Evolutionary conservation across 2,329 filamentous ascomycete genomes (phyloP), one percentile per base, ranked within the genome.

Genomic region (Trichoderma koningiopsis): DNA sequence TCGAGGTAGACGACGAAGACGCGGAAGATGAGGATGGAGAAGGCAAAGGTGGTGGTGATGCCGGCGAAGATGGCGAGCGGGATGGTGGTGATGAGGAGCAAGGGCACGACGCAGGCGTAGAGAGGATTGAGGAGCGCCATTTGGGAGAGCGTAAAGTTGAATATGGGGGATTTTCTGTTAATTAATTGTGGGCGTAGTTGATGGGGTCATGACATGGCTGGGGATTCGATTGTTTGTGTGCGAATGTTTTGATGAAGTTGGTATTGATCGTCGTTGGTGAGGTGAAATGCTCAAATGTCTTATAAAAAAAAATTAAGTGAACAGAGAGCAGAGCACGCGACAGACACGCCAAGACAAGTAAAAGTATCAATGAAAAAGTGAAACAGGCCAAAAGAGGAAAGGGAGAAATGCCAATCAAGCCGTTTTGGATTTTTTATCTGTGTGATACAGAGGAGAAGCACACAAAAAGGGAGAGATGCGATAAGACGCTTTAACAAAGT

Each of bases 1-100:
- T 91, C 88, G 70, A 90, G 79, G 75, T 91, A 91, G 68, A 91
- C 85, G 63, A 90, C 75, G 57, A 86, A 80, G 29, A 89, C 85
- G 29, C 89, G 85, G 71, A 90, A 79, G 74, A 87, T 83, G 60
- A 92, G 84, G 43, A 90, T 82, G 47, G 85, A 82, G 72, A 90
- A 86, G 49, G 90, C 88, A 59, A 91, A 73, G 5, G 83, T 84
- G 67, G 89, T 88, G 37, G 90, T 92, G 72, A 91, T 79, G 71
- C 84, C 85, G 64, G 90, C 90, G 67, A 89, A 85, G 61, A 91
- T 76, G 73, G 87, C 84, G 65, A 92, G 83, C 10, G 90, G 89
- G 14, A 91, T 79, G 27, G 88, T 89, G 74, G 90, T 82, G 72
- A 90, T 72, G 74, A 88, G 83, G 72, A 91, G 81, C 74, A 90